Conservation (phyloP, 192 early-diverging fungal species). For the Lobulomyces angularis region DNA sequence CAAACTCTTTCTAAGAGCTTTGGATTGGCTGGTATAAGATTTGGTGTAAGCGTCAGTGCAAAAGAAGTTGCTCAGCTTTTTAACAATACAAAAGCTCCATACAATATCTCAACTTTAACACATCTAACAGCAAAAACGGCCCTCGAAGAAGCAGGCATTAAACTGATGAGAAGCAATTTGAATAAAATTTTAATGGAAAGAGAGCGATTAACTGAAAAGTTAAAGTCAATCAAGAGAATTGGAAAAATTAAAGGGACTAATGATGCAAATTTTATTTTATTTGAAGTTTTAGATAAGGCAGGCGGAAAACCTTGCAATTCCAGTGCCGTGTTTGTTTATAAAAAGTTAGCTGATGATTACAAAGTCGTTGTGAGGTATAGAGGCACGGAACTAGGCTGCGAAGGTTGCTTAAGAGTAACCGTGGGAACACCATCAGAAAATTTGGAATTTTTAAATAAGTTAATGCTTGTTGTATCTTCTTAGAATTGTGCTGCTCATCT, state of each 20-base stretch:
- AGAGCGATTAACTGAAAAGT: constrained; percentile 42
- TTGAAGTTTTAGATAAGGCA: constrained; percentile 54
- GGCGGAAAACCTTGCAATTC: constrained; percentile 54
- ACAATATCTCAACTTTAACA: constrained; percentile 88
- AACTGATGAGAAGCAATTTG: constrained; percentile 54
- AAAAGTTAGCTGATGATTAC: constrained; percentile 64
- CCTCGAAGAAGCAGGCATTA: constrained; percentile 54
- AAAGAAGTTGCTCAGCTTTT: constrained; percentile 73
- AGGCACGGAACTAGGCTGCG: constrained; percentile 83
- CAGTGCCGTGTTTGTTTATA: constrained; percentile 63
- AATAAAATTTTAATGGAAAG: constrained; percentile 52
- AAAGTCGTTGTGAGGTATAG: constrained; percentile 92
- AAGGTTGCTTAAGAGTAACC: constrained; percentile 87
- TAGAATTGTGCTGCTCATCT: neutral
- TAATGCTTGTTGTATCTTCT: constrained; percentile 3
- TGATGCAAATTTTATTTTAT: constrained; percentile 93
- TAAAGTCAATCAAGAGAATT: constrained; percentile 52
- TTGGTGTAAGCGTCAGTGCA: constrained; percentile 75
- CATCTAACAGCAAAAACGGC: constrained; percentile 68
- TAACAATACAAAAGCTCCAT: constrained; percentile 98
- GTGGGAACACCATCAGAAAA: constrained; percentile 85
- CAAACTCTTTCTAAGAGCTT: constrained; percentile 99
- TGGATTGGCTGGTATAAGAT: constrained; percentile 89
- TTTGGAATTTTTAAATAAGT: constrained; percentile 40
- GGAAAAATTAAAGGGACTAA: constrained; percentile 72